A percentile compares a stretch with the other conserved stretches of the same genome.
Evolutionary conservation across 495 filamentous ascomycete species (phyloP).

Genomic region (Lasiosphaeria ovina): DNA sequence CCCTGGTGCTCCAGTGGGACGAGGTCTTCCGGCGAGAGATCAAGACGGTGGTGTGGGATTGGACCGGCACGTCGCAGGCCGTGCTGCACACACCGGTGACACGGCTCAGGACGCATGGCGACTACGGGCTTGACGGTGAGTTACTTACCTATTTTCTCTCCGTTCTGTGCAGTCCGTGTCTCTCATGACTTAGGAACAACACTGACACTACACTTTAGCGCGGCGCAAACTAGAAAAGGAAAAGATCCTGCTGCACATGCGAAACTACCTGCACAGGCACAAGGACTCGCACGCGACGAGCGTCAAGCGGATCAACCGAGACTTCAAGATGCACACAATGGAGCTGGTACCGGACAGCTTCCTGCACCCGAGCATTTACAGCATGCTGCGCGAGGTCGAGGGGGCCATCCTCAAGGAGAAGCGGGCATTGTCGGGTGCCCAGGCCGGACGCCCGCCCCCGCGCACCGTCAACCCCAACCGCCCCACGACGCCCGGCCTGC

Average conservation of each 20-base stretch:
- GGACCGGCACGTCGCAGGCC: constrained; percentile 1
- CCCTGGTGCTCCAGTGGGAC: constrained; percentile 7
- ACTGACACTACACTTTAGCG: neutral
- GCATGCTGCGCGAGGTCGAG: constrained; percentile 10
- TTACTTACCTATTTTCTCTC: neutral
- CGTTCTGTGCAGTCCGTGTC: neutral
- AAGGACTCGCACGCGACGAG: neutral
- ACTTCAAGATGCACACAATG: constrained; percentile 7
- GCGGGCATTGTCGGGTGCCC: neutral
- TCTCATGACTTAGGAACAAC: neutral
- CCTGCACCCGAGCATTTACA: constrained; percentile 11
- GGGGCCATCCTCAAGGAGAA: constrained; percentile 7
- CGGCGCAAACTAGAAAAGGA: constrained; percentile 4
- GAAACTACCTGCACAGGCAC: constrained; percentile 3
- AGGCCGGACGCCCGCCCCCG: neutral
- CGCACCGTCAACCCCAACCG: constrained; percentile 8
- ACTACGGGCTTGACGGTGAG: neutral
- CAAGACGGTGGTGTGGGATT: constrained; percentile 14
- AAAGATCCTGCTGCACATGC: constrained; percentile 6
- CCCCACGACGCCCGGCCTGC: constrained; percentile 3
- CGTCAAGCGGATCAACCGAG: neutral
- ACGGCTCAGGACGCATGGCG: neutral
- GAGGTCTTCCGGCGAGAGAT: constrained; percentile 13
- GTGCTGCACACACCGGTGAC: neutral
- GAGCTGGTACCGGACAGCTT: constrained; percentile 1